Conservation (phyloP, 2,329 filamentous ascomycete species). For the Madurella mycetomatis region DNA sequence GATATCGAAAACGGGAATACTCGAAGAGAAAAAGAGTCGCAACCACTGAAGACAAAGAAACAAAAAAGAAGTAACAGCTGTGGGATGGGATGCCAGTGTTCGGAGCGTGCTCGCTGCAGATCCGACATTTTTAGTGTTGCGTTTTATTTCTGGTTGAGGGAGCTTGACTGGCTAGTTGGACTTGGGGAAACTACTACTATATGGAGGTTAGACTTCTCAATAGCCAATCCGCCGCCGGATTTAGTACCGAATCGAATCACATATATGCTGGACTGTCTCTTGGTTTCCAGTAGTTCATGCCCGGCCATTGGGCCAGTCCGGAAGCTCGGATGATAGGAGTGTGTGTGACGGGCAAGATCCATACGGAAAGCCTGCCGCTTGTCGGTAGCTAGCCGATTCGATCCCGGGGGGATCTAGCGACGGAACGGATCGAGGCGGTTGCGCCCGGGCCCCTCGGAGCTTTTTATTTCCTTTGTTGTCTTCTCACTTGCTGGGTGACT, state of each 20-base stretch:
- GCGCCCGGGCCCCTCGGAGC: background rate
- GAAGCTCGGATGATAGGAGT: background rate
- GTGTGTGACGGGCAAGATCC: background rate
- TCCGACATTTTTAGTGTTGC: background rate
- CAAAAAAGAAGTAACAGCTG: background rate
- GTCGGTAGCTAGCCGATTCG: constrained; percentile 15
- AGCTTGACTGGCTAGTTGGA: background rate
- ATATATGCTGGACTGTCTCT: background rate
- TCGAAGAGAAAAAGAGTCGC: background rate
- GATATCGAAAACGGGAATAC: background rate
- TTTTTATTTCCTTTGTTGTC: background rate
- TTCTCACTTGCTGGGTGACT: background rate
- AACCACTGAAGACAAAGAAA: constrained; percentile 3
- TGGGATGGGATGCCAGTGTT: background rate
- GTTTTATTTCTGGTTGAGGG: background rate
- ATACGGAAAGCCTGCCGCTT: background rate
- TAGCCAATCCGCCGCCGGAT: constrained; percentile 23
- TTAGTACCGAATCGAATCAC: constrained; percentile 8
- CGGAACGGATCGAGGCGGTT: background rate
- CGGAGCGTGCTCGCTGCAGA: background rate
- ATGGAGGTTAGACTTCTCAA: constrained; percentile 17
- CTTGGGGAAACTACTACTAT: background rate
- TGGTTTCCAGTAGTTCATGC: background rate
- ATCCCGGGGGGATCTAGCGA: constrained; percentile 1
- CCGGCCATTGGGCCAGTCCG: background rate